Evolutionary conservation across 768 basidiomycete genomes (phyloP).

Genomic region (Hydnum rufescens): DNA sequence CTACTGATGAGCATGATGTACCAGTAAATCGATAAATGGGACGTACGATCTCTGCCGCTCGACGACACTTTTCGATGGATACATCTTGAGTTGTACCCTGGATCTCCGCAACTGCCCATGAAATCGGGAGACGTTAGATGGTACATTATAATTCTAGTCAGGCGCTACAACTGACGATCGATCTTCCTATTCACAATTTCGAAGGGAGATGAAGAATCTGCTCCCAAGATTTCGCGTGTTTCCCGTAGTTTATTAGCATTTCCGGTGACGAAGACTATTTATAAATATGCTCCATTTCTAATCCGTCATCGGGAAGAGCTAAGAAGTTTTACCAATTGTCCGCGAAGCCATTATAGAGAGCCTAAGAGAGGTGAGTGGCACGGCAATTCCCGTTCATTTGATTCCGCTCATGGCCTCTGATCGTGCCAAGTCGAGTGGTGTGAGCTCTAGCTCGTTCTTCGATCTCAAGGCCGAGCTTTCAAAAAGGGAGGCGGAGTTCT

Average conservation of each 20-base stretch:
- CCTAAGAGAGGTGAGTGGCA: too few species aligned
- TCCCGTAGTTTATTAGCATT: conserved; percentile 86
- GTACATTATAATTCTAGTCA: conserved; percentile 1
- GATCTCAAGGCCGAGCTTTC: conserved; percentile 48
- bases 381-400: too few species aligned
- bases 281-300: too few species aligned
- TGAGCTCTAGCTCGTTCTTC: conserved; percentile 59
- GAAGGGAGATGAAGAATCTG: conserved; percentile 36
- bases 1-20: background rate
- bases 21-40: background rate
- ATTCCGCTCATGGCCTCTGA: conserved; percentile 1
- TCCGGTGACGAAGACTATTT: conserved; percentile 81
- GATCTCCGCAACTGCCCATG: conserved; percentile 60
- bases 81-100: conserved; percentile 88
- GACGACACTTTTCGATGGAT: conserved; percentile 65
- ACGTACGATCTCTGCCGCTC: conserved; percentile 63
- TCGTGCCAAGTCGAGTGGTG: conserved; percentile 42
- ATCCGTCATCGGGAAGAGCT: too few species aligned
- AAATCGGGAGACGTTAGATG: background rate
- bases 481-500: conserved; percentile 37
- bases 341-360: background rate
- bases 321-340: background rate
- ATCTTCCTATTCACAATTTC: conserved; percentile 59
- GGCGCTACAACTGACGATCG: conserved; percentile 40
- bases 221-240: conserved; percentile 61